Evolutionary conservation across 2,329 filamentous ascomycete species (phyloP).

Genomic region (Arthrobotrys sphaeroides): DNA sequence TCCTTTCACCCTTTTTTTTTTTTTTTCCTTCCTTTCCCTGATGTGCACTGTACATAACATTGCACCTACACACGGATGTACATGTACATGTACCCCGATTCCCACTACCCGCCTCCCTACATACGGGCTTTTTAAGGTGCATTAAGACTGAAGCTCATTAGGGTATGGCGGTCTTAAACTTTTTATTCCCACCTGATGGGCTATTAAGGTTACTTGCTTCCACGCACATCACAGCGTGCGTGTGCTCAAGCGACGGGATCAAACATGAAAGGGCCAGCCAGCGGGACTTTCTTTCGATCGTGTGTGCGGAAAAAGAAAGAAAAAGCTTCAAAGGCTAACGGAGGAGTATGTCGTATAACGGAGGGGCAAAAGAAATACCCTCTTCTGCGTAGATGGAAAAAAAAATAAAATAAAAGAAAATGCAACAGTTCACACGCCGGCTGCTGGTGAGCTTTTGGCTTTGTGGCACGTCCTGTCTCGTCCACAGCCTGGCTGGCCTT

Average conservation of each 20-base stretch:
- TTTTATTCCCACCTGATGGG: constrained; percentile 33
- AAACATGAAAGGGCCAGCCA: constrained; percentile 21
- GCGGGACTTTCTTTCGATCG: neutral
- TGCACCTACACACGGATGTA: constrained; percentile 44
- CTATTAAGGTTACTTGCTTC: constrained; percentile 51
- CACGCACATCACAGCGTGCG: constrained; percentile 46
- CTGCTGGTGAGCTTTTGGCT: constrained; percentile 31
- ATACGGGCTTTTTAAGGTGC: constrained; percentile 16
- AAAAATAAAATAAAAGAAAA: neutral
- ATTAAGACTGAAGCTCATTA: constrained; percentile 19
- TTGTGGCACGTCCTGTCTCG: constrained; percentile 49
- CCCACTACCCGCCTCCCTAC: constrained; percentile 48
- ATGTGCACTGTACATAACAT: constrained; percentile 39
- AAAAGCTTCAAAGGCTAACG: neutral
- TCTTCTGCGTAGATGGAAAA: neutral
- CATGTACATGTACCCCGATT: constrained; percentile 36
- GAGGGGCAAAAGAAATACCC: neutral
- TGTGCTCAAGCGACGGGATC: constrained; percentile 44
- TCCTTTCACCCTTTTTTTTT: neutral
- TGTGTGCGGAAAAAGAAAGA: constrained; percentile 1
- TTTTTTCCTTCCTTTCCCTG: neutral
- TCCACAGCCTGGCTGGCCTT: constrained; percentile 30
- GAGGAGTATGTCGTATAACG: neutral
- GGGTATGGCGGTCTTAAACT: constrained; percentile 2
- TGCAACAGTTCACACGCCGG: constrained; percentile 36